Evolutionary conservation across 2,329 filamentous ascomycete genomes (phyloP).

Genomic region (Talaromyces sp.): DNA sequence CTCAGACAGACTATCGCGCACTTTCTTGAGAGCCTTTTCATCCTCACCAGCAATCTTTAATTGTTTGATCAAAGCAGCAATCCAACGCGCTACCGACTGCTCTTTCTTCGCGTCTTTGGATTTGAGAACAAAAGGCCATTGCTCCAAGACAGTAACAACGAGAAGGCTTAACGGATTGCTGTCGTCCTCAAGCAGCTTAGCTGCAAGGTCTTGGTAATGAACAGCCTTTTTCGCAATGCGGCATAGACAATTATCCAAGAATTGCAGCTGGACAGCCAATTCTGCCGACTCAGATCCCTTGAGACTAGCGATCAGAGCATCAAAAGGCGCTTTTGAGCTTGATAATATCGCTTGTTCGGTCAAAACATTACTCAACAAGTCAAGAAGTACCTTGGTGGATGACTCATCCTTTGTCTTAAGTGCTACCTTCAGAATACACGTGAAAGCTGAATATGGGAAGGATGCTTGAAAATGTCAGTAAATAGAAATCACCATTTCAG

Average conservation of each 20-base stretch:
- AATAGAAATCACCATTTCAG: conserved; percentile 4
- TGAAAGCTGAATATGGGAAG: conserved; percentile 43
- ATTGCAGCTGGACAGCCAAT: conserved; percentile 56
- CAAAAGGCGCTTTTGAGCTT: conserved; percentile 32
- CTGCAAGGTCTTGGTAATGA: conserved; percentile 65
- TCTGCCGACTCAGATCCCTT: conserved; percentile 30
- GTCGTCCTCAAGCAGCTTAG: conserved; percentile 38
- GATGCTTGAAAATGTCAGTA: conserved; percentile 24
- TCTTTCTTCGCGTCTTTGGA: conserved; percentile 46
- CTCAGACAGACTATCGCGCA: conserved; percentile 45
- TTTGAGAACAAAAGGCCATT: conserved; percentile 67
- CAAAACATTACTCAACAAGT: conserved; percentile 35
- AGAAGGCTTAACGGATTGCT: conserved; percentile 58
- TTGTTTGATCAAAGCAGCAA: conserved; percentile 57
- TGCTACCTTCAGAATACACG: conserved; percentile 40
- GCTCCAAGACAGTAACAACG: conserved; percentile 68
- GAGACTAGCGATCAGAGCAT: conserved; percentile 39
- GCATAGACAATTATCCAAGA: conserved; percentile 78
- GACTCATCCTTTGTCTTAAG: conserved; percentile 30
- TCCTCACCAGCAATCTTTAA: conserved; percentile 55
- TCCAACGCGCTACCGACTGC: conserved; percentile 54
- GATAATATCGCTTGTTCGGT: conserved; percentile 38
- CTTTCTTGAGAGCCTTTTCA: conserved; percentile 43
- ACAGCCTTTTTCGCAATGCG: conserved; percentile 73
- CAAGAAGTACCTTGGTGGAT: conserved; percentile 33